A percentile compares a stretch with the other conserved stretches of the same genome.
Conservation (phyloP, 768 basidiomycete genomes). For the Mrakia blollopis region DNA sequence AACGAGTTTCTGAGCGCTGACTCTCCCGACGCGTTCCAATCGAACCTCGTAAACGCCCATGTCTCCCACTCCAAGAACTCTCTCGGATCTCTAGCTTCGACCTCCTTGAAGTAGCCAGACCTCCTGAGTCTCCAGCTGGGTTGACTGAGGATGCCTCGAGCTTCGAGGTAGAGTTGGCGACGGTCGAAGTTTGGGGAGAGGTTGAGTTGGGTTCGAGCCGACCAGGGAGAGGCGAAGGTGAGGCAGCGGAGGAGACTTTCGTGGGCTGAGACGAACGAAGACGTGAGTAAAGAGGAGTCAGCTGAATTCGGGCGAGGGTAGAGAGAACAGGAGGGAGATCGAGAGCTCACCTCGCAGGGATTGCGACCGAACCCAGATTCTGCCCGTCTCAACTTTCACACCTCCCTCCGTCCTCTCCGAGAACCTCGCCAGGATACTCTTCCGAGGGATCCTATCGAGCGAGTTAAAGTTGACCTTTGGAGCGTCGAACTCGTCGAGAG, state of each 20-base stretch:
- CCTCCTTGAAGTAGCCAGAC: neutral
- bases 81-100: neutral
- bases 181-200: neutral
- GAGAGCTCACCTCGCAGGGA: neutral
- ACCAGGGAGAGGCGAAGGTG: conserved; percentile 1
- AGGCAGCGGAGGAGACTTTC: neutral
- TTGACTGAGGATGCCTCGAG: neutral
- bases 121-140: neutral
- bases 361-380: neutral
- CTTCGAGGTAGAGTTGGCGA: neutral
- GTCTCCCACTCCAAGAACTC: neutral
- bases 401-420: conserved; percentile 8
- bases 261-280: neutral
- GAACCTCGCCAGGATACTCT: conserved; percentile 2
- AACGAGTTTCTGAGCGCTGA: neutral
- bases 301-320: neutral
- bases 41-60: neutral
- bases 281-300: neutral
- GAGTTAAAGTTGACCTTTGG: neutral
- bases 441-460: neutral
- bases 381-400: neutral
- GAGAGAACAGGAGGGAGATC: neutral
- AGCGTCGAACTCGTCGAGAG: neutral
- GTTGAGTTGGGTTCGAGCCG: neutral
- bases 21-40: neutral